Base-by-base conservation (phyloP, 306 rosid species). In the Sphenostylis stenocarpa region DNA sequence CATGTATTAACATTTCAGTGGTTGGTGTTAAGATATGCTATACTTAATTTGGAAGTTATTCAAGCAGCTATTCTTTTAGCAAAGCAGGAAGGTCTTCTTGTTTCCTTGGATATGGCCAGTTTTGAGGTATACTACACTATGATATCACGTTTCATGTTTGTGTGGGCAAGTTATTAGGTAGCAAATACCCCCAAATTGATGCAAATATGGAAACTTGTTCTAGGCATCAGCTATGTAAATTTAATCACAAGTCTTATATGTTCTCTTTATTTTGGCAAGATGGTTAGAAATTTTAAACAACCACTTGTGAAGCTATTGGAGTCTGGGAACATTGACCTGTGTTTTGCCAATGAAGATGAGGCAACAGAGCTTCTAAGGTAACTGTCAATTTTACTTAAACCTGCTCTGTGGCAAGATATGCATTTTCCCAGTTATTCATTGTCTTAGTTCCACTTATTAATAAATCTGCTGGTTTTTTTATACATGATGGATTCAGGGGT, bases 271-370 rank as follows among this genome's bases (percentile, higher is more conserved):
- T 24, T 77, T 87, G 79, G 65, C 62, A 81, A 93, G 98, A 93
- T 93, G 98, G 90, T 93, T 72, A 88, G 92, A 68, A 77, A 88
- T 83, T 90, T 64, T 53, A 90, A 75, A 78, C 41, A 44, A 51
- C 95, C 90, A 53, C 95, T 91, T 72, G 83, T 87, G 58, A 36
- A 85, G 77, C 75, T 93, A 70, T 81, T 93, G 56, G 84, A 86
- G 66, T 91, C 95, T 0, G 89, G 93, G 77, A 67, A 76, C 55
- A 76, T 91, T 68, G 95, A 93, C 87, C 95, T 93, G 48, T 93
- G 98, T 83, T 93, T 91, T 80, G 93, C 95, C 82, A 91, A 90
- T 49, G 94, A 91, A 82, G 98, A 94, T 73, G 98, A 94, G 76
- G 96, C 91, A 79, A 85, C 82, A 57, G 96, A 91, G 85, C 85